These are phyloP conservation scores for Trichosporon sp. DNA, from an alignment of 1,284 basidiomycete species.

Conservation along the genomic window DNA sequence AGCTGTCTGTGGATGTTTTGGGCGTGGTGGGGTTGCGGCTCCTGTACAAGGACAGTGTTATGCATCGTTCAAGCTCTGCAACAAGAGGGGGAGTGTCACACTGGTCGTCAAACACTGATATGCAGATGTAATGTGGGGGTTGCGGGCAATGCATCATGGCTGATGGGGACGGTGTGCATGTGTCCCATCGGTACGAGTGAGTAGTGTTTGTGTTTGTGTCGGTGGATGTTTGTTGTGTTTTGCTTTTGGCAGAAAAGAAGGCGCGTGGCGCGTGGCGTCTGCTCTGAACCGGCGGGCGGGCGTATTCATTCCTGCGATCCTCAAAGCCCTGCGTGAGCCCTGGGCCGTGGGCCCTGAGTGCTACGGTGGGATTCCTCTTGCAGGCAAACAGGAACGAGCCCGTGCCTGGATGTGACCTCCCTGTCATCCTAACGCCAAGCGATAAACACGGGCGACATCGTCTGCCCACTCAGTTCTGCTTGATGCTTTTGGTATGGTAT, in stretches of 20 bases:
- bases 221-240: not conserved
- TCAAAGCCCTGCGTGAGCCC: not conserved
- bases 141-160: not conserved
- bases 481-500: no score
- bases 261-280: constrained; percentile 11
- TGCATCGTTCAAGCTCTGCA: not conserved
- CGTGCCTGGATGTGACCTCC: not conserved
- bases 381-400: no score
- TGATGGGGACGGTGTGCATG: no score
- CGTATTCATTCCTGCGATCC: not conserved
- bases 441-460: not conserved
- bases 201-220: not conserved
- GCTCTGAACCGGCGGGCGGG: no score
- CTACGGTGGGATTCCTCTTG: no score
- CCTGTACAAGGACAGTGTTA: no score
- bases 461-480: not conserved
- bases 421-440: not conserved
- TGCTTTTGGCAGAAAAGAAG: not conserved
- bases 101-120: not conserved
- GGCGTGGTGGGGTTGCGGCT: no score
- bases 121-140: not conserved
- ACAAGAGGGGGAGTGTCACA: not conserved
- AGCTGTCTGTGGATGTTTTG: no score
- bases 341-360: not conserved
- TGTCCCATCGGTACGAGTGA: no score